Conservation (phyloP, 208 protist species). For the Willaertia magna region DNA sequence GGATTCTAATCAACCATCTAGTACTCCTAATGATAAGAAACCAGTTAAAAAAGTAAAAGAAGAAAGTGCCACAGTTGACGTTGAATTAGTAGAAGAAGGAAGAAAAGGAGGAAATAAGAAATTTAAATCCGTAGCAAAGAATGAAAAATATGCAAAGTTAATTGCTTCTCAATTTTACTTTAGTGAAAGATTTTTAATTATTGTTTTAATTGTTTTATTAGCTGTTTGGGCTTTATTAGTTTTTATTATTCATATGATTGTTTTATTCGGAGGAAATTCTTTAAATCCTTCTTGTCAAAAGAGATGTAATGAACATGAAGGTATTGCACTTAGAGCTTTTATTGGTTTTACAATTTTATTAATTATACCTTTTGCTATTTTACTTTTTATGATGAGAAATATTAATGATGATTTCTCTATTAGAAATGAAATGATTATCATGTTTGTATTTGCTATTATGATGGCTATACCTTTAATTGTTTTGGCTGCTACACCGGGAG, state of each 20-base stretch:
- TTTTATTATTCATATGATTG: background rate
- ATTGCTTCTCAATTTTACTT: background rate
- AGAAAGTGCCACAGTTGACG: no score
- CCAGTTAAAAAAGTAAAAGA: no score
- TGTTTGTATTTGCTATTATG: background rate
- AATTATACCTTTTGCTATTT: background rate
- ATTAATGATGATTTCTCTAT: constrained; percentile 2
- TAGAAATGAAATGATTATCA: background rate
- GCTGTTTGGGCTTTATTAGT: background rate
- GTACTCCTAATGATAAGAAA: no score
- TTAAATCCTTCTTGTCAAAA: background rate
- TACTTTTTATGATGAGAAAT: background rate
- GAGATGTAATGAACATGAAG: background rate
- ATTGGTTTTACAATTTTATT: background rate
- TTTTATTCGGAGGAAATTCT: background rate
- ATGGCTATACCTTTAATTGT: background rate
- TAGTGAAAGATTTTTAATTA: background rate
- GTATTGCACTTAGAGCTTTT: background rate
- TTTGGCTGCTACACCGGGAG: background rate
- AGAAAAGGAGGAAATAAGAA: no score
- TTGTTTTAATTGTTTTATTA: background rate
- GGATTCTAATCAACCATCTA: no score
- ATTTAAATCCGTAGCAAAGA: background rate
- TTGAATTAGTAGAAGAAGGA: no score
- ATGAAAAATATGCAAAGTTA: background rate